phyloP scores from a whole-genome alignment of 345 rosid species.

The Lagerstroemia speciosa region DNA sequence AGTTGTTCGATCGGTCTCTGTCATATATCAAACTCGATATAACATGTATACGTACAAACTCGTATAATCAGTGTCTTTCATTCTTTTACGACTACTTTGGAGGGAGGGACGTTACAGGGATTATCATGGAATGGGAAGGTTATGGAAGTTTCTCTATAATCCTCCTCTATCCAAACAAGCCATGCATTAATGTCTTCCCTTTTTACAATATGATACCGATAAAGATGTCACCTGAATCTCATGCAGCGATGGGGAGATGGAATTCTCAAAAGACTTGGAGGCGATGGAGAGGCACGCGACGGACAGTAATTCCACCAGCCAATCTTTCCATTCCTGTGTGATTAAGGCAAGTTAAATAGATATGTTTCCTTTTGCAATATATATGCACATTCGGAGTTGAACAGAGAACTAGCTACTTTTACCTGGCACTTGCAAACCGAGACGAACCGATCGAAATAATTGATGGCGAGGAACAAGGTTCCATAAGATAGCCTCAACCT shows the following conservation, averaged over 20 bases:
- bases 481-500: constrained; percentile 33
- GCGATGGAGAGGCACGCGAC: constrained; percentile 64
- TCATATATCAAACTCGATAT: too few species aligned
- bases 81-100: too few species aligned
- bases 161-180: background rate
- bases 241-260: constrained; percentile 26
- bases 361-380: too few species aligned
- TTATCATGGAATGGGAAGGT: too few species aligned
- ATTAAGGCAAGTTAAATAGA: too few species aligned
- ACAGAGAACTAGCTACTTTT: constrained; percentile 11
- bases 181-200: background rate
- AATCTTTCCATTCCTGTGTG: constrained; percentile 54
- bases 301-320: constrained; percentile 61
- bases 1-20: too few species aligned
- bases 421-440: constrained; percentile 40
- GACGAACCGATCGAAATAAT: constrained; percentile 51
- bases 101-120: too few species aligned
- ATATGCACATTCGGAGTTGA: too few species aligned
- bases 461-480: constrained; percentile 45
- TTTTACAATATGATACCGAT: too few species aligned
- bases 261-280: constrained; percentile 50
- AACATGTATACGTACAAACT: too few species aligned
- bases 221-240: constrained; percentile 46
- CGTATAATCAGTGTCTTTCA: too few species aligned
- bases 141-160: too few species aligned